Evolutionary conservation across 768 basidiomycete genomes (phyloP).

Genomic region (Strobilomyces echinocephalus): DNA sequence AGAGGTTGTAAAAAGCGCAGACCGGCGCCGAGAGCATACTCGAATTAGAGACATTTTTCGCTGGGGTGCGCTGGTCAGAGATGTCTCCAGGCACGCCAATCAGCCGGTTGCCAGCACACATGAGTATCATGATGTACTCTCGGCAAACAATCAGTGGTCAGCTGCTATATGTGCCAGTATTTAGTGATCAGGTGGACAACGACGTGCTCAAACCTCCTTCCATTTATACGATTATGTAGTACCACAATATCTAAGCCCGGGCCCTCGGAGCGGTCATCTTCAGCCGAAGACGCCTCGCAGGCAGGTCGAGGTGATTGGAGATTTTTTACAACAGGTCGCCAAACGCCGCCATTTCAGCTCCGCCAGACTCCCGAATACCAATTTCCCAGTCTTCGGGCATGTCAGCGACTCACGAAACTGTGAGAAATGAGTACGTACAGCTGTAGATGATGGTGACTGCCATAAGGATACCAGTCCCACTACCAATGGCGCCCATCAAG

Average conservation of each 20-base stretch:
- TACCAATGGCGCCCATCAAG: conserved; percentile 92
- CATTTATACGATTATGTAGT: background rate
- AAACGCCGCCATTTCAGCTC: conserved; percentile 77
- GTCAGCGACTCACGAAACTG: background rate
- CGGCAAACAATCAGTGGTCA: too few relatives aligned
- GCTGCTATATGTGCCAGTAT: too few relatives aligned
- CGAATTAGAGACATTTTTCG: too few relatives aligned
- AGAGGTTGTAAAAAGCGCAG: too few relatives aligned
- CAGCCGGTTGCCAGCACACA: too few relatives aligned
- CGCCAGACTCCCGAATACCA: conserved; percentile 73
- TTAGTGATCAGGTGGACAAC: background rate
- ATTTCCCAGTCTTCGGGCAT: conserved; percentile 80
- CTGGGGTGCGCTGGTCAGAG: too few relatives aligned
- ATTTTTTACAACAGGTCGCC: conserved; percentile 66
- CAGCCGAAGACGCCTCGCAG: background rate
- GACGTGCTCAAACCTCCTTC: background rate
- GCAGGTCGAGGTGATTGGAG: background rate
- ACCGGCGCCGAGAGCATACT: too few relatives aligned
- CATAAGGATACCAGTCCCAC: conserved; percentile 95
- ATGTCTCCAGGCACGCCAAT: too few relatives aligned
- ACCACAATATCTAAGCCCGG: background rate
- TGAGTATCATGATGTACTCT: too few relatives aligned
- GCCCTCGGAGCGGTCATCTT: background rate
- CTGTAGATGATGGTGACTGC: conserved; percentile 97
- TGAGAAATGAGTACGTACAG: conserved; percentile 28